Evolutionary conservation across 1,284 basidiomycete species (phyloP).

Genomic region (Cutaneotrichosporon arboriforme): DNA sequence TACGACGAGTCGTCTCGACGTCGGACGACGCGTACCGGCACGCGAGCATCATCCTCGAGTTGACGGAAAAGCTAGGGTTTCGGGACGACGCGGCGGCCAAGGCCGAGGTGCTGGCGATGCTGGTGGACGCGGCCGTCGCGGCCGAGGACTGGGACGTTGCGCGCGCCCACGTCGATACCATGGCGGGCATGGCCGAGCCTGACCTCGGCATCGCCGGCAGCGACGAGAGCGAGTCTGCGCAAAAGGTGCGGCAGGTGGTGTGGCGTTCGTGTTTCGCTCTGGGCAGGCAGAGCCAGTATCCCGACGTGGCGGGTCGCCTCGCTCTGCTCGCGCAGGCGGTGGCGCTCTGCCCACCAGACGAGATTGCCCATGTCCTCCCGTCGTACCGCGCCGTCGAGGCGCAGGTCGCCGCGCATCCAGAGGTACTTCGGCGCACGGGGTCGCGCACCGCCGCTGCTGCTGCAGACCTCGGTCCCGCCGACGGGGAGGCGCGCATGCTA

Average conservation of each 20-base stretch:
- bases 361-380: slow-evolving; percentile 64
- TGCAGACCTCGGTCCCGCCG: not conserved
- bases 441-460: not conserved
- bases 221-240: not conserved
- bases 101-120: slow-evolving; percentile 77
- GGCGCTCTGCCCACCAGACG: slow-evolving; percentile 77
- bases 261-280: slow-evolving; percentile 48
- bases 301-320: slow-evolving; percentile 62
- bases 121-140: slow-evolving; percentile 74
- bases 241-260: slow-evolving; percentile 53
- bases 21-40: slow-evolving; percentile 82
- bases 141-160: slow-evolving; percentile 70
- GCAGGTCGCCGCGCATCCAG: slow-evolving; percentile 4
- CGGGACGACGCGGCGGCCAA: slow-evolving; percentile 63
- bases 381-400: slow-evolving; percentile 59
- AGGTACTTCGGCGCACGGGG: not conserved
- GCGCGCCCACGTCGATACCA: slow-evolving; percentile 63
- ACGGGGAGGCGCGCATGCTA: slow-evolving; percentile 34
- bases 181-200: slow-evolving; percentile 58
- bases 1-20: slow-evolving; percentile 72
- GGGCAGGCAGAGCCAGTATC: slow-evolving; percentile 69
- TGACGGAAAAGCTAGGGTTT: slow-evolving; percentile 80
- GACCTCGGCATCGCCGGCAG: slow-evolving; percentile 6
- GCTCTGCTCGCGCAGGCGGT: slow-evolving; percentile 72
- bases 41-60: slow-evolving; percentile 78